Base-by-base conservation (phyloP, 2,329 filamentous ascomycete species). In the Penicillium sp. region DNA sequence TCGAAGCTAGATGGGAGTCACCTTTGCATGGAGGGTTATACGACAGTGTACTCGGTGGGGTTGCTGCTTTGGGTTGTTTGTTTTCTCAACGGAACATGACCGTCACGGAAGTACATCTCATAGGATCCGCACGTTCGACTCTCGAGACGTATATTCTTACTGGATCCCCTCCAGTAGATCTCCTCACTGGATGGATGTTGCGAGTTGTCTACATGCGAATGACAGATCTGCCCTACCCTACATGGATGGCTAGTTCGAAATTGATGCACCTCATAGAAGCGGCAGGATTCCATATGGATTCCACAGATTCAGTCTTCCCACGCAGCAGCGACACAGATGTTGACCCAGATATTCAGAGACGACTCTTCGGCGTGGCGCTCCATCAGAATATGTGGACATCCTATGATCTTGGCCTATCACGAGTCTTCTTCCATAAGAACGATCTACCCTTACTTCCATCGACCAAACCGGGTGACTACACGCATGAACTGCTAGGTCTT, bases 331-430 rank as follows among this genome's bases (percentile, higher is more conserved):
- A 26, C 36, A 42, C 53, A 2, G 43, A 53, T 4, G 51, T 51
- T 14, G 62, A 71, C 29, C 50, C 60, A 11, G 77, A 80, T 11
- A 64, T 71, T 2, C 68, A 71, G 5, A 69, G 73, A 32, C 64
- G 79, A 6, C 59, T 81, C 1, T 61, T 81, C 49, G 75, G 79
- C 29, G 71, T 84, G 1, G 77, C 81, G 0, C 77, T 80, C n/a
- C 81, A 84, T 57, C 70, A 83, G 7, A 83, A 84, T 59, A 77
- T 78, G 4, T 84, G 81, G 81, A 78, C 78, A 11, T 83, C 80
- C 0, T 84, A 81, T 58, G 81, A 84, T 53, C 75, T 83, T 47
- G 82, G 82, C 0, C 73, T 80, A 0, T 81, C 80, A 0, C 70
- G 79, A n/a, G 79, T 83, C 0, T 54, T 71, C 47, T 71, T 82